Evolutionary conservation across 306 rosid genomes (phyloP), one percentile per base, ranked within the genome.

Genomic region (Vigna unguiculata): DNA sequence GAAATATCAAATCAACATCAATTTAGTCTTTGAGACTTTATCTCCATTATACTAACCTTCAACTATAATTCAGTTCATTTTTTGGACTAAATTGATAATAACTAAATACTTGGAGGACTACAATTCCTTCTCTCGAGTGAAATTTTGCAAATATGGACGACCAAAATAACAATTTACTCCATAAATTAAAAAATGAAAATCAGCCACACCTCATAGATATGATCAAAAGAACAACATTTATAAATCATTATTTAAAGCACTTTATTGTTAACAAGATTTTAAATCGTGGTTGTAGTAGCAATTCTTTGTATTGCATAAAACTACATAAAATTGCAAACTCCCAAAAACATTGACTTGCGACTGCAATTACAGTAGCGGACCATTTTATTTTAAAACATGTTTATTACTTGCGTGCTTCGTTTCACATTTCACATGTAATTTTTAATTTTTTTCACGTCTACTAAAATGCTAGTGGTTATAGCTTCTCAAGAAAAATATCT

Each of bases 41-140:
- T 76, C 67, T 28, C 54, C 57, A 66, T 38, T 11, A 52, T 51
- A 38, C 45, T 60, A 57, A 77, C 63, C 54, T 57, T 12, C 51
- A 78, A 46, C 21, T 19, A 14, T 20, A 30, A 77, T 57, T 9
- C 25, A 67, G 9, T 34, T 13, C 54, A 7, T 38, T 76, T 65
- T 25, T 34, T 51, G 52, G 3, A 63, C 80, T 49, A 64, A 76
- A 51, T 52, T 38, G 54, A 36, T 65, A 28, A 13, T 6, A 30
- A 30, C 36, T 45, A 32, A 20, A 61, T 63, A 17, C 61, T 20
- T 62, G 63, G 47, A 66, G 47, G 46, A 28, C 48, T 25, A 13
- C 15, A 45, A 5, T 74, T 47, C 70, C 60, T 12, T 74, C 59
- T 47, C 19, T 24, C 3, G 13, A 59, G 43, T 46, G 60, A 74